These are phyloP conservation scores for Asterochloris erici DNA, from an alignment of 139 green algal species.

Conservation along the genomic window DNA sequence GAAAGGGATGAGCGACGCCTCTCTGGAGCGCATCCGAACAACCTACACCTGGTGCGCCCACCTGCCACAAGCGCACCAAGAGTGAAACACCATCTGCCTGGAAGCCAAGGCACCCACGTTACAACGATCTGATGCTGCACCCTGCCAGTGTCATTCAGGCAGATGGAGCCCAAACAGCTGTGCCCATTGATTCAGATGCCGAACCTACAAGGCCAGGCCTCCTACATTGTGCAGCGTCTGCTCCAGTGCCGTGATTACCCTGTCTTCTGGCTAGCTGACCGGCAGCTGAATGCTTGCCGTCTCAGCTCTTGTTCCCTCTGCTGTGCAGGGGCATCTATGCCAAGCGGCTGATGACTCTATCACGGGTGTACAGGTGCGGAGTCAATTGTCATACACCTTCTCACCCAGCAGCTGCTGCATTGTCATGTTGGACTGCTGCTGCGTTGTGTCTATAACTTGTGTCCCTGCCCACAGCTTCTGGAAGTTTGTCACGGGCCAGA, in stretches of 20 bases:
- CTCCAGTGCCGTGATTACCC: not conserved
- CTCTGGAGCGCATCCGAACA: slow-evolving; percentile 37
- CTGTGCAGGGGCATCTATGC: slow-evolving; percentile 79
- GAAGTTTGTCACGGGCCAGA: slow-evolving; percentile 66
- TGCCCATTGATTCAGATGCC: not conserved
- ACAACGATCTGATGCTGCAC: no score
- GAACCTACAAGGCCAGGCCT: not conserved
- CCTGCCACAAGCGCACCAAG: no score
- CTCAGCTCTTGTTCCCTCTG: not conserved
- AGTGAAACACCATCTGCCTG: no score
- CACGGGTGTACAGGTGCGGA: slow-evolving; percentile 52
- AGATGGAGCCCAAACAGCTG: not conserved
- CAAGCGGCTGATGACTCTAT: slow-evolving; percentile 64
- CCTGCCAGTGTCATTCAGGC: no score
- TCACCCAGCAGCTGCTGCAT: not conserved
- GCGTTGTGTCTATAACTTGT: not conserved
- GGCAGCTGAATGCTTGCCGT: not conserved
- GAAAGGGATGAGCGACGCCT: slow-evolving; percentile 40
- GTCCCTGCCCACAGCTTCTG: slow-evolving; percentile 31
- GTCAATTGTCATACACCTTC: slow-evolving; percentile 3
- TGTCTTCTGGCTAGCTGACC: not conserved
- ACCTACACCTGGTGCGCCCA: not conserved
- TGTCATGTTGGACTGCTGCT: no score
- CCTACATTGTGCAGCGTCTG: not conserved
- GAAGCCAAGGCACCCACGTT: no score